Evolutionary conservation across 2,329 filamentous ascomycete genomes (phyloP), one percentile per base, ranked within the genome.

Genomic region (Arthrinium puccinioides): DNA sequence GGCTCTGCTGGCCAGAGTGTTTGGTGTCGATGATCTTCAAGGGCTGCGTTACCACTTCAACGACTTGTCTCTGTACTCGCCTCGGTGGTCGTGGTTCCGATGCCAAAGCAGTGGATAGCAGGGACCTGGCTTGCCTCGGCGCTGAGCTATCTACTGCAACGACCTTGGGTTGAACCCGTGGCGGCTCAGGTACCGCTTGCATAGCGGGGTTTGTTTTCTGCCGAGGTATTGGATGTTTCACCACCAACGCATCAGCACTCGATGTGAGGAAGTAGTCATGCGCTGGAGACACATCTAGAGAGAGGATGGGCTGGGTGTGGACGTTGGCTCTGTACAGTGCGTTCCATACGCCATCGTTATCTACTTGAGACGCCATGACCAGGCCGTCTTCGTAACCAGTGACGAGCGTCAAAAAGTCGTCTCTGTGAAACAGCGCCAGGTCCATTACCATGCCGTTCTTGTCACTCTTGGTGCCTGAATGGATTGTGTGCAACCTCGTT

Each of bases 371-470:
- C 1, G 87, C 76, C 37, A 80, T 77, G 2, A 78, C 79, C 37
- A 82, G 72, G 2, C 92, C 92, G 50, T 86, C 87, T 61, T 98
- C 92, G 57, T 92, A 96, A 9, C 84, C 90, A 3, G 82, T 79
- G 9, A 84, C 62, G 6, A 95, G 66, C 5, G 79, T 74, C 2
- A 90, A 62, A 11, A 56, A 60, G 24, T 63, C 47, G 5, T 66
- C 59, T 4, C 10, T 15, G 42, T 73, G 63, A 40, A 84, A 70
- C 4, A 90, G 59, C 8, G 70, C 64, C 14, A 96, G 62, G 5
- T 85, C 79, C 92, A 97, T 97, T 26, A 87, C 79, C 89, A 97
- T 97, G 38, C 86, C 87, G 52, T 72, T 69, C 48, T 72, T 72
- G 30, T 61, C 61, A 18, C 61, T 43, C 59, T 21, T 69, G 54